Percentiles rank a stretch among this genome's conserved stretches.
Conservation (phyloP, 306 rosid genomes). For the Hippophae tibetana region DNA sequence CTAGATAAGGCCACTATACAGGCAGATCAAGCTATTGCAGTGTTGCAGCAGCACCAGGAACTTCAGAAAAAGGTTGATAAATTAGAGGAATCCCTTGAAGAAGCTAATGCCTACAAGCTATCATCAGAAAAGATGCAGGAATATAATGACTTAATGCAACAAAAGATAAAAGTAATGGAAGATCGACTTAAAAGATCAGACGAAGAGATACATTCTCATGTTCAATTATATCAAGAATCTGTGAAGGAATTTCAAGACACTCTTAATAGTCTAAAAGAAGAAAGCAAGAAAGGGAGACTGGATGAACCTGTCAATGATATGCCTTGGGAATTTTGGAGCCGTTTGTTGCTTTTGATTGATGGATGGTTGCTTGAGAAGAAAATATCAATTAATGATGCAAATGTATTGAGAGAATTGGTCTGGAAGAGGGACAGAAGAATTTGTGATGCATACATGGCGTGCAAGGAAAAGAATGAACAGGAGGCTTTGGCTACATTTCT, state of each 20-base stretch:
- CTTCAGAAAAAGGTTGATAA: conserved; percentile 64
- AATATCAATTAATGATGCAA: conserved; percentile 56
- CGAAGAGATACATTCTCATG: conserved; percentile 66
- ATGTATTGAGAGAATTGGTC: conserved; percentile 62
- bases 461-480: conserved; percentile 46
- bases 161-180: conserved; percentile 66
- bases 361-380: conserved; percentile 88
- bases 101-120: conserved; percentile 47
- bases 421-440: conserved; percentile 69
- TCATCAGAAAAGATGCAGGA: conserved; percentile 73
- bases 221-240: conserved; percentile 78
- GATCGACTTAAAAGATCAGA: conserved; percentile 74
- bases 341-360: conserved; percentile 68
- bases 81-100: conserved; percentile 70
- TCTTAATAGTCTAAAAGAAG: conserved; percentile 52
- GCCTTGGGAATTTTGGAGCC: conserved; percentile 96
- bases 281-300: conserved; percentile 53
- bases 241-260: conserved; percentile 76
- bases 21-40: conserved; percentile 59
- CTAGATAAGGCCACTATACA: conserved; percentile 67
- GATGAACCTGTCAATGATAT: conserved; percentile 73
- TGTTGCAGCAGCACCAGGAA: conserved; percentile 75
- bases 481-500: conserved; percentile 69
- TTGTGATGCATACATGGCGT: conserved; percentile 48
- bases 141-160: conserved; percentile 58